A percentile compares a stretch with the other conserved stretches of the same genome.
Evolutionary conservation across 2,329 filamentous ascomycete species (phyloP).

Genomic region (Alternaria brassicicola): DNA sequence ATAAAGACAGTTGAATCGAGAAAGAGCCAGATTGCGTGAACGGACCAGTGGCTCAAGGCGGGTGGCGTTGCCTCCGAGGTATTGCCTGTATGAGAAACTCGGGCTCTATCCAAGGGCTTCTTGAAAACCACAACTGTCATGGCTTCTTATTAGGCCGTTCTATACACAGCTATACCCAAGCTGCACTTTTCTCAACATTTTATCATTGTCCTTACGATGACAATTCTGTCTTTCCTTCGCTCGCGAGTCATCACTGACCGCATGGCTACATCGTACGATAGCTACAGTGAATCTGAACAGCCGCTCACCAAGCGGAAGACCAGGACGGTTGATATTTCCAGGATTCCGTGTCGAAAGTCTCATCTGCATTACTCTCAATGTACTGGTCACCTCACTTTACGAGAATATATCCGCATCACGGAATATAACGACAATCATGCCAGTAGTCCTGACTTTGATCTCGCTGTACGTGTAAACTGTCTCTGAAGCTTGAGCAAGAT

Average conservation of each 20-base stretch:
- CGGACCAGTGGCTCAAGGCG: slow-evolving; percentile 18
- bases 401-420: slow-evolving; percentile 35
- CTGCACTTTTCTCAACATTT: slow-evolving; percentile 13
- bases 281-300: slow-evolving; percentile 29
- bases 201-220: slow-evolving; percentile 26
- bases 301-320: slow-evolving; percentile 21
- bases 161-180: slow-evolving; percentile 8
- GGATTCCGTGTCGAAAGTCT: slow-evolving; percentile 38
- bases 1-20: neutral
- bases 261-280: slow-evolving; percentile 15
- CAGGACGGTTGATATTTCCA: slow-evolving; percentile 14
- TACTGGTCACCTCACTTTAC: slow-evolving; percentile 38
- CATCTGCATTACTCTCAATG: slow-evolving; percentile 42
- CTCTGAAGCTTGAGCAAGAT: neutral
- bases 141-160: slow-evolving; percentile 12
- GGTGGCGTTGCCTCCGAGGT: slow-evolving; percentile 36
- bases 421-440: slow-evolving; percentile 38
- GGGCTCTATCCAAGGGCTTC: slow-evolving; percentile 37
- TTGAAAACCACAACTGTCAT: slow-evolving; percentile 20
- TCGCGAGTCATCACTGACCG: slow-evolving; percentile 6
- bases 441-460: slow-evolving; percentile 41
- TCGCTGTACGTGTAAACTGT: slow-evolving; percentile 36
- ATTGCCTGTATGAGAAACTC: slow-evolving; percentile 32
- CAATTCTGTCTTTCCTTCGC: slow-evolving; percentile 13
- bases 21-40: neutral